These are phyloP conservation scores for Termitomyces sp. DNA, from an alignment of 768 basidiomycete species.

Conservation along the genomic window DNA sequence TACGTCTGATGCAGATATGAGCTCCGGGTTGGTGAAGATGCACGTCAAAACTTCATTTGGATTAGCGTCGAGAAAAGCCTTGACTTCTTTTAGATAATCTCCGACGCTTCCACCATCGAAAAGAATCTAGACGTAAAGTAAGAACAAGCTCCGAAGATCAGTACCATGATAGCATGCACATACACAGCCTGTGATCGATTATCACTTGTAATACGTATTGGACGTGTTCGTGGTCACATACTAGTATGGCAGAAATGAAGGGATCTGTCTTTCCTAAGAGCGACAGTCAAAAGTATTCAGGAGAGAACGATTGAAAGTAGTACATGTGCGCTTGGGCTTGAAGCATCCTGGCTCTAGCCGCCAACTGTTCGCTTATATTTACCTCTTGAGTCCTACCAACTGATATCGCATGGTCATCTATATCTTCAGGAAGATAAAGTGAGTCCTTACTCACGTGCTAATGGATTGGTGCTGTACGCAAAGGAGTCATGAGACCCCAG, in stretches of 20 bases:
- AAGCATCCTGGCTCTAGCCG: neutral
- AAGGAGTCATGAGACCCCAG: constrained; percentile 12
- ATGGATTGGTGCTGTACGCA: constrained; percentile 6
- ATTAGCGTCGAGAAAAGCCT: neutral
- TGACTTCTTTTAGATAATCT: neutral
- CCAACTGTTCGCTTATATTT: neutral
- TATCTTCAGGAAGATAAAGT: neutral
- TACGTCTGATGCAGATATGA: constrained; percentile 37
- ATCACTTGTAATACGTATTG: neutral
- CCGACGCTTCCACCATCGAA: neutral
- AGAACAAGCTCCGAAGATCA: neutral
- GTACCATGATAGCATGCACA: neutral
- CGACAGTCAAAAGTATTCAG: neutral
- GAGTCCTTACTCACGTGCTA: constrained; percentile 1
- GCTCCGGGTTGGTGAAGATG: constrained; percentile 62
- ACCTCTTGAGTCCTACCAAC: neutral
- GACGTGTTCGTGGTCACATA: neutral
- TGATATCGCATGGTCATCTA: neutral
- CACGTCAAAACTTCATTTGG: constrained; percentile 55
- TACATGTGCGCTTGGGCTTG: neutral
- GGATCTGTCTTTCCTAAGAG: neutral
- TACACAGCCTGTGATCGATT: neutral
- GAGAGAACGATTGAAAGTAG: too few relatives aligned
- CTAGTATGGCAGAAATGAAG: constrained; percentile 1
- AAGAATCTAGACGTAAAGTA: neutral